Conservation (phyloP, 1,284 basidiomycete genomes). For the Cutaneotrichosporon spelunceum region DNA sequence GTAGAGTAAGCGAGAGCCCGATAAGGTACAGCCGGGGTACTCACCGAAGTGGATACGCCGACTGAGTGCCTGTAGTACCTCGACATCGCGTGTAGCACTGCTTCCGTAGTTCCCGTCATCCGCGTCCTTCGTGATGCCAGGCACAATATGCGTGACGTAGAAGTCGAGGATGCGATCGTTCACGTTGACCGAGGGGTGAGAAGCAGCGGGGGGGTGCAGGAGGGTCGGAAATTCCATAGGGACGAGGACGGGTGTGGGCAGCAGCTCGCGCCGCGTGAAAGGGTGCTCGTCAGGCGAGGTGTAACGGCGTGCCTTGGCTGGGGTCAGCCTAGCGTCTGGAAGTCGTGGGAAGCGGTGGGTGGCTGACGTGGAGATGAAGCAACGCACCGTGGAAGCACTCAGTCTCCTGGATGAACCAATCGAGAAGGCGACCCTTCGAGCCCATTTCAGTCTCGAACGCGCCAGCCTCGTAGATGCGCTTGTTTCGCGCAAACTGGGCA, state of each 20-base stretch:
- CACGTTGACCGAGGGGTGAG: conserved; percentile 80
- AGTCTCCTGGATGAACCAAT: conserved; percentile 95
- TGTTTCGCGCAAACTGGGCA: conserved; percentile 92
- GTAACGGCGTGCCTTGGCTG: conserved; percentile 89
- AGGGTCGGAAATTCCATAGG: conserved; percentile 71
- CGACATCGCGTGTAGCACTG: conserved; percentile 88
- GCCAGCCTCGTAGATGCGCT: conserved; percentile 76
- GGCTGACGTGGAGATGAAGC: too few species aligned
- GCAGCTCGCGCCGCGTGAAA: conserved; percentile 69
- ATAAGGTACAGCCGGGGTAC: conserved; percentile 29
- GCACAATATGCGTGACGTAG: conserved; percentile 72
- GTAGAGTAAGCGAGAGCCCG: conserved; percentile 13
- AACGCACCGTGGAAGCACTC: conserved; percentile 87
- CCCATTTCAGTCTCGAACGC: conserved; percentile 69
- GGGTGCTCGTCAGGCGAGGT: conserved; percentile 84
- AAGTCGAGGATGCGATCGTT: conserved; percentile 85
- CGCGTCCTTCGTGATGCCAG: conserved; percentile 61
- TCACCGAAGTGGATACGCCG: conserved; percentile 95
- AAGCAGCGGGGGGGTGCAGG: conserved; percentile 55
- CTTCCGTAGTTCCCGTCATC: conserved; percentile 65
- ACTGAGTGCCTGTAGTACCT: conserved; percentile 88
- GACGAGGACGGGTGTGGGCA: conserved; percentile 79
- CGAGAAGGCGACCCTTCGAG: conserved; percentile 84
- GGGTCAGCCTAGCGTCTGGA: neutral
- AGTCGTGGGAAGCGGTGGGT: neutral